Evolutionary conservation across 495 filamentous ascomycete species (phyloP).

Genomic region (Ascobolus immersus): DNA sequence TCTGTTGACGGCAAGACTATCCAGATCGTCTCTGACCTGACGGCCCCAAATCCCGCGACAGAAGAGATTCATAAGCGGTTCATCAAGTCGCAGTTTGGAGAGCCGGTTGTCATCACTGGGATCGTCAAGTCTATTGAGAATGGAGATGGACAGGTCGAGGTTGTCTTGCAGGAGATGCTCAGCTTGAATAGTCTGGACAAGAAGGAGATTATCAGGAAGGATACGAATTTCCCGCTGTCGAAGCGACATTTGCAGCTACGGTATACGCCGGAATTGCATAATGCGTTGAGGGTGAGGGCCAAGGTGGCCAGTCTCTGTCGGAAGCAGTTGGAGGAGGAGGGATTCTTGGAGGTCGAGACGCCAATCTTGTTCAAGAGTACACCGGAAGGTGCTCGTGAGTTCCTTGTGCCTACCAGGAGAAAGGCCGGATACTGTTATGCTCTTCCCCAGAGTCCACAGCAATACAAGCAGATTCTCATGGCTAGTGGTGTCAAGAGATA

Average conservation of each 20-base stretch:
- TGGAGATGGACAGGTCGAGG: no score
- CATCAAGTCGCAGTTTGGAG: no score
- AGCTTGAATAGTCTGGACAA: conserved; percentile 50
- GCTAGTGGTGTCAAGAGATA: conserved; percentile 59
- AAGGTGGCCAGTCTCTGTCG: conserved; percentile 27
- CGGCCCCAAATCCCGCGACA: no score
- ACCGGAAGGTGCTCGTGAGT: conserved; percentile 84
- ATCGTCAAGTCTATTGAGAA: no score
- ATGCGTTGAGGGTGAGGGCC: conserved; percentile 35
- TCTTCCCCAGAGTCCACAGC: conserved; percentile 83
- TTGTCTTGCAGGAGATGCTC: conserved; percentile 36
- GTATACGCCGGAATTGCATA: conserved; percentile 32
- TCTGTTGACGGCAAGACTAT: no score
- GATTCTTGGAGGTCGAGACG: conserved; percentile 67
- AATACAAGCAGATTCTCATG: conserved; percentile 98
- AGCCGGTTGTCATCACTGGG: no score
- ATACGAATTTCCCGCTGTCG: conserved; percentile 43
- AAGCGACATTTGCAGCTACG: conserved; percentile 69
- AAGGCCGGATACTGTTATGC: conserved; percentile 52
- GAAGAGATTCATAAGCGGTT: no score
- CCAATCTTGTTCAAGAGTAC: conserved; percentile 92
- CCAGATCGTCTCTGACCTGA: no score
- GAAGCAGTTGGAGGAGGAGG: conserved; percentile 23
- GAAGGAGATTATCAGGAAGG: conserved; percentile 45
- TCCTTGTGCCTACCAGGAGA: conserved; percentile 67